Evolutionary conservation across 192 early-diverging fungal genomes (phyloP), one percentile per base, ranked within the genome.

Genomic region (Coemansia sp.): DNA sequence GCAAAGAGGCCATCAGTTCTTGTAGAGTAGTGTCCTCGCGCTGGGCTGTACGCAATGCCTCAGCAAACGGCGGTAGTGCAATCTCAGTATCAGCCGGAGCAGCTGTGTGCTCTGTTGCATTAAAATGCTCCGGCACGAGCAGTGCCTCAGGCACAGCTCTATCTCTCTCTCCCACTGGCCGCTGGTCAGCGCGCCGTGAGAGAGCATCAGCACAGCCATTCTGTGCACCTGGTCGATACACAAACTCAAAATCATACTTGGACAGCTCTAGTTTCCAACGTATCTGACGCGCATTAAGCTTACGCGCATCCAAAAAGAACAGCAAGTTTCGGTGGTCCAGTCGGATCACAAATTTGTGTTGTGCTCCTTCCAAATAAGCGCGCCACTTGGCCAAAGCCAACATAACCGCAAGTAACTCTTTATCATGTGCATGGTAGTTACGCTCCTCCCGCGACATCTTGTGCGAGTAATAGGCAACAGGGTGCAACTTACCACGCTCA

Each of bases 391-490:
- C n/a, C 4, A 58, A 18, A 2, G 55, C 56, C 12, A 48, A 24
- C 23, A 56, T 42, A 9, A 69, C 20, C 1, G 50, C 50, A 7
- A 52, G 17, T 5, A 65, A 12, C 28, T 71, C 69, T 31, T 65
- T 40, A 4, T 71, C 63, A 1, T 47, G 58, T 0, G 47, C 20
- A 1, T 58, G 36, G 23, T 71, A 71, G 25, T 58, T 60, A 2
- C 15, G n/a, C 40, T 71, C 42, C 3, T 57, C 31, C 2, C 37
- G 10, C 10, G 14, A 14, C 24, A 70, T n/a, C 37, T 64, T 71
- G 3, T 37, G 23, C 15, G 62, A 71, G 8, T 65, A 46, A 11
- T 56, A 71, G 0, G 69, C 69, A n/a, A 71, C 57, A 18, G 69
- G 69, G 18, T 31, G 61, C 0, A 46, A 12, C 5, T 36, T 2